A percentile compares a stretch with the other conserved stretches of the same genome.
Conservation (phyloP, 352 stramenopile species). For the Pythium aphanidermatum region DNA sequence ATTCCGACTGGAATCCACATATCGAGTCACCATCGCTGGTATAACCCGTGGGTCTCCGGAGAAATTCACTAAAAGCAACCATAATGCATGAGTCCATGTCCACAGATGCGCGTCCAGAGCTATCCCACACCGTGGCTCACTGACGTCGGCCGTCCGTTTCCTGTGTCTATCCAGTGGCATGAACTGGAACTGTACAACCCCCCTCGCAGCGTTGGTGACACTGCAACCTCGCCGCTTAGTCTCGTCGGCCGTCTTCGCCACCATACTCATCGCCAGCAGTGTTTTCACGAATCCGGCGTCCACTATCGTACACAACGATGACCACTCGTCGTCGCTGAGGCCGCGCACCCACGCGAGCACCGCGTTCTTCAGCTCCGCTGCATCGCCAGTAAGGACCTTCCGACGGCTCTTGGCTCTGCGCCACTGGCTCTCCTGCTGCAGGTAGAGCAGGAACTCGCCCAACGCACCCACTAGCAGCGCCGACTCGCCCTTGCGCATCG, state of each 20-base stretch:
- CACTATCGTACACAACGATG: slow-evolving; percentile 55
- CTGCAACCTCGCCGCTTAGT: slow-evolving; percentile 1
- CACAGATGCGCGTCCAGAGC: background rate
- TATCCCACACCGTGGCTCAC: slow-evolving; percentile 2
- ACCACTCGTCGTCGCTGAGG: slow-evolving; percentile 35
- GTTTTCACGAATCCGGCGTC: slow-evolving; percentile 76
- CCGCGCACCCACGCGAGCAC: slow-evolving; percentile 47
- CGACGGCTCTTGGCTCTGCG: slow-evolving; percentile 4
- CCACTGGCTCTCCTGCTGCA: slow-evolving; percentile 21
- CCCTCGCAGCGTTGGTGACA: slow-evolving; percentile 1
- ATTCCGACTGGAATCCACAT: slow-evolving; percentile 35
- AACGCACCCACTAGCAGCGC: slow-evolving; percentile 30
- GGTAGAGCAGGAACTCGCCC: slow-evolving; percentile 47
- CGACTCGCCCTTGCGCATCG: background rate
- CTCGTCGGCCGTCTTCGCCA: slow-evolving; percentile 11
- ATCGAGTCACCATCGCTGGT: slow-evolving; percentile 53
- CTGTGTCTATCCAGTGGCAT: slow-evolving; percentile 19
- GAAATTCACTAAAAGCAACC: slow-evolving; percentile 42
- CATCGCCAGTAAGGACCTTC: slow-evolving; percentile 1
- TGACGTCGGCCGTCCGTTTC: background rate
- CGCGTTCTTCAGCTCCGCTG: slow-evolving; percentile 21
- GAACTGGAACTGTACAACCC: slow-evolving; percentile 52
- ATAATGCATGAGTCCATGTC: background rate
- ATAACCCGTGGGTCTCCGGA: slow-evolving; percentile 33
- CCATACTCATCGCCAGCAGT: slow-evolving; percentile 61